Base-by-base conservation (phyloP, 306 rosid genomes). In the Gleditsia sinensis region DNA sequence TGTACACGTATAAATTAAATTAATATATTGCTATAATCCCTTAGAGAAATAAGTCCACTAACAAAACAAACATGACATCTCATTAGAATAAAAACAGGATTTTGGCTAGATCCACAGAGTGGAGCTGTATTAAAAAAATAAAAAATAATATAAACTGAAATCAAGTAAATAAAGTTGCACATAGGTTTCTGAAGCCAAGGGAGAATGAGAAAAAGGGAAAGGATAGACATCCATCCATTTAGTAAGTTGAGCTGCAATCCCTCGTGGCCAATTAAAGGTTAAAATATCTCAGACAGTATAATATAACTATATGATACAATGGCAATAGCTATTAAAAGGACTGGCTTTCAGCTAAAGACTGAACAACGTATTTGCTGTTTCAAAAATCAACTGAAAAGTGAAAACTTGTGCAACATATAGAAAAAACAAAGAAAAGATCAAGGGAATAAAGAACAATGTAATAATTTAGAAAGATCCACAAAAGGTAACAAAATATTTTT, bases 1-100 rank as follows among this genome's bases (percentile, higher is more conserved):
- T 95, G 90, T 69, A 67, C 66, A 86, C 78, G 43, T 53, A 80
- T 50, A 45, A 77, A 78, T 75, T 53, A 50, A 66, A 62, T 73
- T 13, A 43, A 62, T 63, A 80, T 13, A 65, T 69, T 79, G 36
- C 53, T 69, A 76, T 36, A 32, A 72, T 68, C 71, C 32, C 67
- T 46, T 53, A 37, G 20, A 61, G 58, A 77, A 32, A 71, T 9
- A 63, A 40, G 51, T 53, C 68, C 59, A 4, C 58, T 45, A 23
- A 9, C 30, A 78, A 73, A 68, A 62, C 71, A 80, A 67, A 71
- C 7, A 60, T 72, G 32, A 20, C 17, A n/a, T n/a, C n/a, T n/a
- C n/a, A 40, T 40, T 48, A 51, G 34, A 72, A 61, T 42, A 77
- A 42, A n/a, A 72, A 53, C 13, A 58, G 28, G 61, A 57, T 33